Conservation (phyloP, 768 basidiomycete species). For the Pleurotus salmoneostramineus region DNA sequence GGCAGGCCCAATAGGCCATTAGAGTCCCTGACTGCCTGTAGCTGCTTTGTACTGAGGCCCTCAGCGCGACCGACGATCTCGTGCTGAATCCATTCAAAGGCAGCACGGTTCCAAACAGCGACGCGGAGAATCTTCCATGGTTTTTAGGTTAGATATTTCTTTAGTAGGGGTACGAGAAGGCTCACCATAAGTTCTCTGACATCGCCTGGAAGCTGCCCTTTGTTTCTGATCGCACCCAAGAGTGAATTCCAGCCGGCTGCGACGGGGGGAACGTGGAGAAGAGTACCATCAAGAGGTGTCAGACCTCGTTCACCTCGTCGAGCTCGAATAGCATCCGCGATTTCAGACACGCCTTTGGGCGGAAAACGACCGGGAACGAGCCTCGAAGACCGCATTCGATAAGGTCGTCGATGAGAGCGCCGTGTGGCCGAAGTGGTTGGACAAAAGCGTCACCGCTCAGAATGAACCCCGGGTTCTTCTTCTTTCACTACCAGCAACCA, state of each 20-base stretch:
- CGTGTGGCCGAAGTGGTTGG: background rate
- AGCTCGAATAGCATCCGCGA: conserved; percentile 46
- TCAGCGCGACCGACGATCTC: conserved; percentile 43
- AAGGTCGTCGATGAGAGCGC: background rate
- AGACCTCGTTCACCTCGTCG: conserved; percentile 46
- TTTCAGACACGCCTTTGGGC: conserved; percentile 32
- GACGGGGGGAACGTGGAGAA: conserved; percentile 44
- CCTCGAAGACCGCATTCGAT: conserved; percentile 23
- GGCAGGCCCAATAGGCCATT: conserved; percentile 34
- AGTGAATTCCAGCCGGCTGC: conserved; percentile 50
- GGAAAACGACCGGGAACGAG: conserved; percentile 42
- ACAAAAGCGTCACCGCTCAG: background rate
- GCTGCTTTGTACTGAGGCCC: conserved; percentile 50
- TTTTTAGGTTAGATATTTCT: background rate
- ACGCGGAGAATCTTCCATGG: conserved; percentile 42
- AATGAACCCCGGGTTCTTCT: background rate
- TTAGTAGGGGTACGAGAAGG: background rate
- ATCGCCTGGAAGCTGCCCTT: conserved; percentile 42
- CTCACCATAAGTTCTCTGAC: conserved; percentile 49
- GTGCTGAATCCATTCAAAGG: conserved; percentile 57
- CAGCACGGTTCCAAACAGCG: conserved; percentile 45
- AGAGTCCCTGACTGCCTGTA: conserved; percentile 50
- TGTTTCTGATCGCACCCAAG: conserved; percentile 43
- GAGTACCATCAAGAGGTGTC: conserved; percentile 44
- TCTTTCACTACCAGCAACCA: no score